phyloP scores from a whole-genome alignment of 2,329 filamentous ascomycete species.

The Venturia pyrina region DNA sequence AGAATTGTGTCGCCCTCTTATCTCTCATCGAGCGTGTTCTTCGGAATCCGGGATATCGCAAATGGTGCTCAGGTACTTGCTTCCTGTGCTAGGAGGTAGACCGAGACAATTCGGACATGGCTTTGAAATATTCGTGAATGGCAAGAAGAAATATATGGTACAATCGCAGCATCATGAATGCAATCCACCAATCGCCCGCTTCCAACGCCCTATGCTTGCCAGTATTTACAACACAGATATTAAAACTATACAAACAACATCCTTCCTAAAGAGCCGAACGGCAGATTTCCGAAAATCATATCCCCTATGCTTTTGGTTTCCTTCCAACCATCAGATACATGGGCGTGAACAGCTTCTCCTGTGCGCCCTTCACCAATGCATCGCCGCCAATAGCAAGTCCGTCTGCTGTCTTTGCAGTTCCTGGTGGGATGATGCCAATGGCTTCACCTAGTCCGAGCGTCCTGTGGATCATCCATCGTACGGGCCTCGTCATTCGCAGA shows the following conservation, averaged over 20 bases:
- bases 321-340: slow-evolving; percentile 53
- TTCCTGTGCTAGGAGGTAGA: too few species aligned
- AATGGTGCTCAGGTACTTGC: too few species aligned
- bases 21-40: background rate
- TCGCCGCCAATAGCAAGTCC: slow-evolving; percentile 74
- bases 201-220: background rate
- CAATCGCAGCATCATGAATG: background rate
- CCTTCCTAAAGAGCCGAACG: background rate
- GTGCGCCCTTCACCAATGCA: slow-evolving; percentile 74
- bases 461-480: slow-evolving; percentile 63
- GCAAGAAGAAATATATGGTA: background rate
- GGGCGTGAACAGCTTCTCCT: slow-evolving; percentile 88
- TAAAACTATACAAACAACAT: slow-evolving; percentile 1
- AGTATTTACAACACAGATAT: slow-evolving; percentile 1
- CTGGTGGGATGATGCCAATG: slow-evolving; percentile 63
- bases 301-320: slow-evolving; percentile 18
- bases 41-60: background rate
- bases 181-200: background rate
- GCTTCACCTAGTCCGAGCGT: slow-evolving; percentile 69
- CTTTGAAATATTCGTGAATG: background rate
- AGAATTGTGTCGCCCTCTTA: background rate
- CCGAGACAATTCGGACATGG: background rate
- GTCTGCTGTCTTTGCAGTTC: slow-evolving; percentile 92
- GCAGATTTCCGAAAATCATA: background rate
- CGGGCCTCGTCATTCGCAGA: slow-evolving; percentile 78